Conservation (phyloP, 495 filamentous ascomycete species). For the Darksidea phi region DNA sequence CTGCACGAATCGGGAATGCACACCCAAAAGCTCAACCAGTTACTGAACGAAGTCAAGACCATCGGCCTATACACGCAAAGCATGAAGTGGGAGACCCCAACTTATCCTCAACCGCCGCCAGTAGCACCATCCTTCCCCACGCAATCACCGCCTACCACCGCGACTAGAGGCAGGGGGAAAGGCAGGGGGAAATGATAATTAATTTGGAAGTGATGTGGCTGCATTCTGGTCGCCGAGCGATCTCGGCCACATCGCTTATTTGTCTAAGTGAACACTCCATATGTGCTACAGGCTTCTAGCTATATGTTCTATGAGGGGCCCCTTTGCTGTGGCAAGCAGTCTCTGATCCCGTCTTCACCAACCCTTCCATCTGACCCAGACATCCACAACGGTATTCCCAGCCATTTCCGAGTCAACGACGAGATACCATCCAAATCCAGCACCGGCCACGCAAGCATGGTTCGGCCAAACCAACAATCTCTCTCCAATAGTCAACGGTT, state of each 20-base stretch:
- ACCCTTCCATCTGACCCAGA: slow-evolving; percentile 47
- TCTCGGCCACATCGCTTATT: too few relatives aligned
- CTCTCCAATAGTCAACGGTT: slow-evolving; percentile 57
- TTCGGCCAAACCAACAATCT: slow-evolving; percentile 77
- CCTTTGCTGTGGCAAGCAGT: too few relatives aligned
- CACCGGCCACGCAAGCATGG: slow-evolving; percentile 78
- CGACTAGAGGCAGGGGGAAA: not conserved
- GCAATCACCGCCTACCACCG: slow-evolving; percentile 9
- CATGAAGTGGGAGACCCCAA: slow-evolving; percentile 35
- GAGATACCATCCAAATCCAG: slow-evolving; percentile 70
- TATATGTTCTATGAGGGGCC: too few relatives aligned
- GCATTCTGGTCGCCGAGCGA: not conserved
- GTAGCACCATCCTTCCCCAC: slow-evolving; percentile 12
- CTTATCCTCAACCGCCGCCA: slow-evolving; percentile 5
- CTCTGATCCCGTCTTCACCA: slow-evolving; percentile 38
- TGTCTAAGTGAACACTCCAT: too few relatives aligned
- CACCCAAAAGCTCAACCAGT: slow-evolving; percentile 22
- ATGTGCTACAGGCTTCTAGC: too few relatives aligned
- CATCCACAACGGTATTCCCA: slow-evolving; percentile 46
- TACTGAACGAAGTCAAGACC: slow-evolving; percentile 30
- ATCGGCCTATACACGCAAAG: slow-evolving; percentile 14
- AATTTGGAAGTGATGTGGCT: not conserved
- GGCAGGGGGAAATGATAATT: slow-evolving; percentile 4
- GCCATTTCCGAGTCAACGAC: slow-evolving; percentile 61
- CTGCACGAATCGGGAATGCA: slow-evolving; percentile 33